phyloP scores from a whole-genome alignment of 176 grass and related monocot species.

The Juncus inflexus region DNA sequence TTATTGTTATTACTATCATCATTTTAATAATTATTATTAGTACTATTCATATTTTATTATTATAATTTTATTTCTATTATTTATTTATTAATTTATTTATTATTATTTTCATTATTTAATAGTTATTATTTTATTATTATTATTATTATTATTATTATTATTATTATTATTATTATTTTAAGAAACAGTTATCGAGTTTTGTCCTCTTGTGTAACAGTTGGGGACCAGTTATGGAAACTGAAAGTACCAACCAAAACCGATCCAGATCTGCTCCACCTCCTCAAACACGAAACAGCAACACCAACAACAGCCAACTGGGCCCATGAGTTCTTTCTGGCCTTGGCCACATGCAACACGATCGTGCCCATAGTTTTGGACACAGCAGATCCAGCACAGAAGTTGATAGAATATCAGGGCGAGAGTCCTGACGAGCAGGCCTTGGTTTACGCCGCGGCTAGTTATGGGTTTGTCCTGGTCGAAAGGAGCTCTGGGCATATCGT shows the following conservation, averaged over 20 bases:
- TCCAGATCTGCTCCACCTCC: constrained; percentile 44
- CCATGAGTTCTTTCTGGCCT: constrained; percentile 65
- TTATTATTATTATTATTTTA: neutral
- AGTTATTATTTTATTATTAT: neutral
- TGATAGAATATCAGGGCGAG: constrained; percentile 88
- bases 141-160: neutral
- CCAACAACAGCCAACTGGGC: constrained; percentile 40
- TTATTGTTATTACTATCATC: no score
- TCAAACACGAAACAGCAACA: constrained; percentile 38
- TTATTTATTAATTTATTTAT: no score
- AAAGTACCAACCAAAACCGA: constrained; percentile 63
- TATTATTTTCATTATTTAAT: neutral
- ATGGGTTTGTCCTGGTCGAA: constrained; percentile 82
- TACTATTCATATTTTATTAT: no score
- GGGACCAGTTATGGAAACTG: constrained; percentile 64
- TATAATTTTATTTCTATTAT: no score
- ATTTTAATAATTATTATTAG: no score
- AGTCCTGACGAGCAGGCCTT: constrained; percentile 88
- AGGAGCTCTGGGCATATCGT: constrained; percentile 69
- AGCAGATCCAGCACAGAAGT: constrained; percentile 49
- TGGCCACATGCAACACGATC: constrained; percentile 76
- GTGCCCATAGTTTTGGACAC: constrained; percentile 63
- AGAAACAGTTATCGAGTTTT: no score
- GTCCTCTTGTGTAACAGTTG: constrained; percentile 39
- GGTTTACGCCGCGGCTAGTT: constrained; percentile 77